phyloP scores from a whole-genome alignment of 352 stramenopile genomes.

The Phytophthora pseudosyringae region DNA sequence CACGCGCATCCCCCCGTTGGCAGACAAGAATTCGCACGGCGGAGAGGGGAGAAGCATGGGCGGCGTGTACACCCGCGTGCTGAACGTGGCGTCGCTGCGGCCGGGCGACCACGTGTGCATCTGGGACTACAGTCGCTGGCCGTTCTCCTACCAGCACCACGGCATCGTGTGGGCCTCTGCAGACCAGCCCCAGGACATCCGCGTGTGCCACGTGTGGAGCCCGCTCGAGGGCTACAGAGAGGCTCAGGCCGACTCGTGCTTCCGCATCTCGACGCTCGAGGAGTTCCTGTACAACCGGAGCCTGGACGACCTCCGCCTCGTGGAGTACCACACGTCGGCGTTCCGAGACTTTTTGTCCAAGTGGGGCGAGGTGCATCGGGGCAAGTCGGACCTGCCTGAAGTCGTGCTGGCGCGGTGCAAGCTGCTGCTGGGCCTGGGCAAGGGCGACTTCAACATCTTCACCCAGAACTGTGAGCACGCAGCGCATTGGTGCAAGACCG shows the following conservation, averaged over 20 bases:
- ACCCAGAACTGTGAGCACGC: slow-evolving; percentile 84
- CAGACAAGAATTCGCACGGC: slow-evolving; percentile 14
- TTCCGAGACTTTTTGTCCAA: slow-evolving; percentile 68
- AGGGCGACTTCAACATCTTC: slow-evolving; percentile 83
- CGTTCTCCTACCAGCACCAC: slow-evolving; percentile 80
- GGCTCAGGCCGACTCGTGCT: slow-evolving; percentile 77
- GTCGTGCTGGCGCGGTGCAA: slow-evolving; percentile 79
- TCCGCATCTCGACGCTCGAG: slow-evolving; percentile 74
- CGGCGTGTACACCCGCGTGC: slow-evolving; percentile 72
- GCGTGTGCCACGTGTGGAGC: slow-evolving; percentile 81
- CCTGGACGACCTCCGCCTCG: slow-evolving; percentile 52
- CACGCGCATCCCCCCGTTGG: neutral
- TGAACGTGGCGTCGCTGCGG: slow-evolving; percentile 56
- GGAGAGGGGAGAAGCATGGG: slow-evolving; percentile 43
- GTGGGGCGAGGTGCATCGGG: slow-evolving; percentile 79
- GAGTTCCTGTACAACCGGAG: slow-evolving; percentile 76
- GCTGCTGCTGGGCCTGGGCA: slow-evolving; percentile 69
- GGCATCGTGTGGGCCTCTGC: slow-evolving; percentile 74
- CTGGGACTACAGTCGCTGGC: slow-evolving; percentile 81
- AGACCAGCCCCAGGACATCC: slow-evolving; percentile 49
- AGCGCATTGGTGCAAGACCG: slow-evolving; percentile 84
- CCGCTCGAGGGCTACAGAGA: slow-evolving; percentile 57
- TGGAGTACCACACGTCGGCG: slow-evolving; percentile 79
- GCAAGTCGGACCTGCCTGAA: slow-evolving; percentile 73
- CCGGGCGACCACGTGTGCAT: slow-evolving; percentile 79